Evolutionary conservation across 345 rosid species (phyloP), one percentile per base, ranked within the genome.

Genomic region (Ailanthus altissimus): DNA sequence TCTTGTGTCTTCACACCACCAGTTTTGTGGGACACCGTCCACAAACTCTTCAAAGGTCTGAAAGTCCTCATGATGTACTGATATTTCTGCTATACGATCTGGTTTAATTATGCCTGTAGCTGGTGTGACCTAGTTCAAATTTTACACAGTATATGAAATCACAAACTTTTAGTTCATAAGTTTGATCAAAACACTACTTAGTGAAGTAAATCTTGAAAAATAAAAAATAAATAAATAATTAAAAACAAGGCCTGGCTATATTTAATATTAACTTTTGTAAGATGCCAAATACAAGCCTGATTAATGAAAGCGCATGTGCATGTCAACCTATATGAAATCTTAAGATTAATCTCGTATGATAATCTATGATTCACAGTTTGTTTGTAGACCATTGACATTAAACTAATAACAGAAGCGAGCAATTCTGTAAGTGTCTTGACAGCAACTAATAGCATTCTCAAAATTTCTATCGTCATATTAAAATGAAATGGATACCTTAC

Each of bases 1-100:
- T 73, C 89, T 79, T 45, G 85, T 68, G 73, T 90, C 94, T 82
- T 92, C 97, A 47, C 85, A 89, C 92, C 93, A 89, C 77, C 92
- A 88, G 77, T 88, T 92, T 75, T 88, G 93, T 0, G 93, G 85
- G 54, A 89, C 77, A 72, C 94, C 97, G 64, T 90, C 93, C 10
- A 90, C 88, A 63, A 80, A 83, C 78, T 90, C 93, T 85, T 92
- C 90, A 38, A 86, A 78, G 12, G 89, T 82, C 51, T 87, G 91
- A 80, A 89, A 89, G 59, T 88, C 94, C 77, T 92, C 93, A 7
- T 88, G 89, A 72, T 82, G 90, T 6, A 92, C 79, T 4, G 88
- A 78, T 47, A 92, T 73, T 70, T 92, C 97, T 0, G 83, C 85
- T 49, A 75, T 82, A 32, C 83, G 83, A 69, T 90, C 88, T 47